Evolutionary conservation across 2,329 filamentous ascomycete genomes (phyloP).

Genomic region (Hypoxylon sp.): DNA sequence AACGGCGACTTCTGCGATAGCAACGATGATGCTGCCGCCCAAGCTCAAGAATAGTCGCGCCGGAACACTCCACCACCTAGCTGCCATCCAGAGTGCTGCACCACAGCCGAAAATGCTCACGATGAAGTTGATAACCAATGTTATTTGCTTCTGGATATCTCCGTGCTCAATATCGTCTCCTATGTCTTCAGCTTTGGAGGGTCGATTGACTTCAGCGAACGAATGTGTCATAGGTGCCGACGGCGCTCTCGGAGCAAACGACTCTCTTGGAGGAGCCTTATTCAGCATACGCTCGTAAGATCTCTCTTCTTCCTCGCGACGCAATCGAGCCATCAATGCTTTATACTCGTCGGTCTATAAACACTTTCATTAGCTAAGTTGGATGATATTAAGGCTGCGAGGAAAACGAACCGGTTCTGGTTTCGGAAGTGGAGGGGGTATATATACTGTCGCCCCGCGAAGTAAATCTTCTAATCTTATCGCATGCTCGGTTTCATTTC

Average conservation of each 20-base stretch:
- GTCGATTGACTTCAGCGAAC: conserved; percentile 69
- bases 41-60: conserved; percentile 79
- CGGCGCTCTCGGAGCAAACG: conserved; percentile 73
- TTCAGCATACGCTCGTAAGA: conserved; percentile 86
- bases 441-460: conserved; percentile 78
- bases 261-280: conserved; percentile 68
- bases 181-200: conserved; percentile 62
- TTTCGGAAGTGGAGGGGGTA: conserved; percentile 85
- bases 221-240: conserved; percentile 65
- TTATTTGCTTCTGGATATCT: conserved; percentile 84
- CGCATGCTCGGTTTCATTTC: conserved; percentile 51
- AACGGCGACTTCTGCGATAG: conserved; percentile 81
- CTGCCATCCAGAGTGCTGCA: conserved; percentile 82
- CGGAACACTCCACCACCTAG: conserved; percentile 81
- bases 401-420: conserved; percentile 75
- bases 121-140: conserved; percentile 90
- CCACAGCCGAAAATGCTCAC: conserved; percentile 87
- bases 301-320: conserved; percentile 84
- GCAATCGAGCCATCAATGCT: conserved; percentile 87
- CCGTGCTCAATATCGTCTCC: conserved; percentile 75
- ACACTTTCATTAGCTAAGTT: conserved; percentile 23
- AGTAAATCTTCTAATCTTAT: conserved; percentile 79
- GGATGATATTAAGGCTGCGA: conserved; percentile 13
- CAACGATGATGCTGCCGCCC: conserved; percentile 78
- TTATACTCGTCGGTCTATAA: conserved; percentile 83